Conservation (phyloP, 495 filamentous ascomycete species). For the Penicillium maclennaniae region DNA sequence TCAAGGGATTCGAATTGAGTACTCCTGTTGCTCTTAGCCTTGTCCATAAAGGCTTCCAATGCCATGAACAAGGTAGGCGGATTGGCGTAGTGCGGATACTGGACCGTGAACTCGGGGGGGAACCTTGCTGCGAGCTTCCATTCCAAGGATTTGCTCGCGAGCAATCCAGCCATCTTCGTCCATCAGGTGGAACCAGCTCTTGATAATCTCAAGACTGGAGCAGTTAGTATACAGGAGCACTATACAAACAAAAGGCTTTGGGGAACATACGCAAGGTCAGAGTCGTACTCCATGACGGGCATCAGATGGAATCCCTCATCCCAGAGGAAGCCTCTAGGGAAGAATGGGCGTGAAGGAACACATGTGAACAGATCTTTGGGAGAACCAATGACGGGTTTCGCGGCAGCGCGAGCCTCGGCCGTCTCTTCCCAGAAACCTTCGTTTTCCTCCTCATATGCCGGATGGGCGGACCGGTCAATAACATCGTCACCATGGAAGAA, state of each 20-base stretch:
- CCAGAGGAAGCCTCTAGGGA: conserved; percentile 95
- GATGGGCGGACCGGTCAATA: conserved; percentile 83
- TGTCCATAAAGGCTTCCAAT: conserved; percentile 76
- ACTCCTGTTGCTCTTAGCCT: conserved; percentile 49
- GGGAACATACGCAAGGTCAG: conserved; percentile 66
- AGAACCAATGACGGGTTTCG: conserved; percentile 64
- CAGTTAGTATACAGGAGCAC: conserved; percentile 1
- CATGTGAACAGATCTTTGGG: conserved; percentile 89
- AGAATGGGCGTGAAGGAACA: conserved; percentile 92
- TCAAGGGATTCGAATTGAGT: conserved; percentile 19
- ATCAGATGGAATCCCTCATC: conserved; percentile 97
- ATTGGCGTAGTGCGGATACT: conserved; percentile 98
- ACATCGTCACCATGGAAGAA: conserved; percentile 87
- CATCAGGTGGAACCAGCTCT: conserved; percentile 93
- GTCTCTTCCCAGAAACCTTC: conserved; percentile 98
- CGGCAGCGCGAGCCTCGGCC: conserved; percentile 64
- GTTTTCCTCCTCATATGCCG: conserved; percentile 92
- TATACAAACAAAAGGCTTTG: not conserved
- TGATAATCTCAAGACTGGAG: conserved; percentile 74
- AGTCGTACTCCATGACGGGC: conserved; percentile 89
- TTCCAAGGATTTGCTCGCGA: conserved; percentile 90
- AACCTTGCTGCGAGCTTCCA: conserved; percentile 98
- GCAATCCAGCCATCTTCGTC: conserved; percentile 98
- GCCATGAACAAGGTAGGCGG: conserved; percentile 95
- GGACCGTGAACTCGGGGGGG: conserved; percentile 87